These are phyloP conservation scores for Phytophthora meadii DNA, from an alignment of 352 stramenopile genomes.

Conservation along the genomic window DNA sequence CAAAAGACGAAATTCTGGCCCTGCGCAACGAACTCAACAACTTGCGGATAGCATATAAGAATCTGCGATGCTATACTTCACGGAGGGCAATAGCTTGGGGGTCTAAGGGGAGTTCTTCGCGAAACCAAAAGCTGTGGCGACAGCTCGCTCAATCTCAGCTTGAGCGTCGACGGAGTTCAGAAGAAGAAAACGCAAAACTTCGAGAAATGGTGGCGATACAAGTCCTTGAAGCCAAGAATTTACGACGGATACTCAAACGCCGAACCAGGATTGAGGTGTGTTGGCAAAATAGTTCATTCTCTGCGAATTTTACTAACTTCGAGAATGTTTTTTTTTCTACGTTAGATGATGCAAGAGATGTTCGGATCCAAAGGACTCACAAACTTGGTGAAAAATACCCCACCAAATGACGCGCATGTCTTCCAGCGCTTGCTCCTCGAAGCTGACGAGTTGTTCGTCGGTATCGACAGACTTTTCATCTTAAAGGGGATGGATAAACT, in stretches of 20 bases:
- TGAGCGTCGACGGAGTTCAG: too few relatives aligned
- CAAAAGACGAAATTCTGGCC: too few relatives aligned
- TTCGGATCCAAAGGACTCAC: slow-evolving; percentile 1
- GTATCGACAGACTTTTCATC: slow-evolving; percentile 16
- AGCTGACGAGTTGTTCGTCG: slow-evolving; percentile 12
- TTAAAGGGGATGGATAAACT: slow-evolving; percentile 10
- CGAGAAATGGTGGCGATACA: neutral
- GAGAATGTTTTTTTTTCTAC: neutral
- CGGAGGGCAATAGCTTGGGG: too few relatives aligned
- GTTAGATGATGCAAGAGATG: slow-evolving; percentile 4
- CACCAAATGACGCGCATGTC: neutral
- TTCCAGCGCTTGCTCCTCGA: slow-evolving; percentile 4
- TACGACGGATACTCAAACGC: slow-evolving; percentile 1
- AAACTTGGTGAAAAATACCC: neutral
- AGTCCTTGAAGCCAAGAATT: neutral
- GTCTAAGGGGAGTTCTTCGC: too few relatives aligned
- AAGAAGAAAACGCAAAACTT: too few relatives aligned
- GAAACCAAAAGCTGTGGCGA: too few relatives aligned
- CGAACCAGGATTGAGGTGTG: slow-evolving; percentile 5
- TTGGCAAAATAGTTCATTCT: too few relatives aligned
- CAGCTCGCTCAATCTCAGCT: too few relatives aligned
- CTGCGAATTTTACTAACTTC: neutral
- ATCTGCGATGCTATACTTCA: too few relatives aligned
- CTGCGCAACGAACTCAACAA: too few relatives aligned
- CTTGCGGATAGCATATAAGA: too few relatives aligned